Evolutionary conservation across 2,329 filamentous ascomycete species (phyloP).

Genomic region (Penicillium sp.): DNA sequence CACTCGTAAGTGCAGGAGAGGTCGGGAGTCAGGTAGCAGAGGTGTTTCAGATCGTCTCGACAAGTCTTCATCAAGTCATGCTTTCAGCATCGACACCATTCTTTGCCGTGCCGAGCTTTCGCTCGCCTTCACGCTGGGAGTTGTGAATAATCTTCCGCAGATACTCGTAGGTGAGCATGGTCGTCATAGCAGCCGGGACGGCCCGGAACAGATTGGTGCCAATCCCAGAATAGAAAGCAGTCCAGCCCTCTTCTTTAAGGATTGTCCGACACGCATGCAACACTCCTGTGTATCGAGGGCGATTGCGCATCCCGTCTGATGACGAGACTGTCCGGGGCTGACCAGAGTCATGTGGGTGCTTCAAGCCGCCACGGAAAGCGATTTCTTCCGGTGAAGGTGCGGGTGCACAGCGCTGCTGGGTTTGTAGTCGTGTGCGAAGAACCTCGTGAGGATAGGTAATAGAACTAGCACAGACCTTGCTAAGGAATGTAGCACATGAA

Average conservation of each 20-base stretch:
- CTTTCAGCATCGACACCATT: constrained; percentile 11
- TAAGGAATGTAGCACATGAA: constrained; percentile 80
- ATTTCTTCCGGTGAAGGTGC: constrained; percentile 49
- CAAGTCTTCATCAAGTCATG: constrained; percentile 20
- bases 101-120: constrained; percentile 25
- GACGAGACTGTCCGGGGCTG: constrained; percentile 44
- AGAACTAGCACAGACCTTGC: constrained; percentile 89
- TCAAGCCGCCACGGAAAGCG: constrained; percentile 42
- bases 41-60: constrained; percentile 2
- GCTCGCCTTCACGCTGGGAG: constrained; percentile 51
- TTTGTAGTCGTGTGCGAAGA: constrained; percentile 86
- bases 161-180: constrained; percentile 94
- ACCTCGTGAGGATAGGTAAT: constrained; percentile 98
- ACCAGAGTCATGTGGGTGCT: constrained; percentile 43
- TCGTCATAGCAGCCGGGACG: constrained; percentile 91
- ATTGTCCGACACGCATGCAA: constrained; percentile 79
- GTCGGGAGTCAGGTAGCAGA: neutral
- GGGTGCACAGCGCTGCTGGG: constrained; percentile 67
- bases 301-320: constrained; percentile 55
- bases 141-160: constrained; percentile 52
- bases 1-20: neutral
- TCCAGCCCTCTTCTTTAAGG: constrained; percentile 85
- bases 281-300: constrained; percentile 67
- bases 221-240: constrained; percentile 94
- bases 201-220: constrained; percentile 97